Conservation (phyloP, 2,329 filamentous ascomycete species). For the Cadophora luteo-olivacea region DNA sequence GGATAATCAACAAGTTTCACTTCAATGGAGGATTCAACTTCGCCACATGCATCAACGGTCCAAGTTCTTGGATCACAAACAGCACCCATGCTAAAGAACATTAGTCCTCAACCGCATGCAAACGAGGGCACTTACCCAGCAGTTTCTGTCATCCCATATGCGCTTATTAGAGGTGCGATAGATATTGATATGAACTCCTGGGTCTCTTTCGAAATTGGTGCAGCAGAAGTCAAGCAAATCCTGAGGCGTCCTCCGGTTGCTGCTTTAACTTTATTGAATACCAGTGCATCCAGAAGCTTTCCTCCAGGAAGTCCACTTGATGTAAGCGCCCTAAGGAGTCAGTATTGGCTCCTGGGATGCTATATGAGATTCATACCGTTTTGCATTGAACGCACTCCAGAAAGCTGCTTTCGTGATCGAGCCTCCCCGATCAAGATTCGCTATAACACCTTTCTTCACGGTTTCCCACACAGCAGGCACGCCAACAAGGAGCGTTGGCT, state of each 20-base stretch:
- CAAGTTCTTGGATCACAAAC: constrained; percentile 85
- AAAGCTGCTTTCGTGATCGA: constrained; percentile 78
- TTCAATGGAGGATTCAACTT: constrained; percentile 78
- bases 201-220: constrained; percentile 85
- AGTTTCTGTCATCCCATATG: constrained; percentile 95
- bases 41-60: constrained; percentile 78
- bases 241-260: constrained; percentile 88
- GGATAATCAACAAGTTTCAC: constrained; percentile 90
- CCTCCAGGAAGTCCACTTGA: constrained; percentile 66
- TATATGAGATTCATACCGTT: constrained; percentile 59
- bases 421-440: constrained; percentile 70
- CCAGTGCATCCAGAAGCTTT: constrained; percentile 76
- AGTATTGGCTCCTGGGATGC: background rate
- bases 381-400: constrained; percentile 67
- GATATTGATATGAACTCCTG: constrained; percentile 90
- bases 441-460: constrained; percentile 90
- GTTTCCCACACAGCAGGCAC: constrained; percentile 98
- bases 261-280: constrained; percentile 92
- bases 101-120: background rate
- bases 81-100: constrained; percentile 62
- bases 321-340: background rate
- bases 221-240: constrained; percentile 93
- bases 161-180: constrained; percentile 90
- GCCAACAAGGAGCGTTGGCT: constrained; percentile 87
- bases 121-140: constrained; percentile 55